Base-by-base conservation (phyloP, 345 rosid species). In the Gossypium sturtianum region DNA sequence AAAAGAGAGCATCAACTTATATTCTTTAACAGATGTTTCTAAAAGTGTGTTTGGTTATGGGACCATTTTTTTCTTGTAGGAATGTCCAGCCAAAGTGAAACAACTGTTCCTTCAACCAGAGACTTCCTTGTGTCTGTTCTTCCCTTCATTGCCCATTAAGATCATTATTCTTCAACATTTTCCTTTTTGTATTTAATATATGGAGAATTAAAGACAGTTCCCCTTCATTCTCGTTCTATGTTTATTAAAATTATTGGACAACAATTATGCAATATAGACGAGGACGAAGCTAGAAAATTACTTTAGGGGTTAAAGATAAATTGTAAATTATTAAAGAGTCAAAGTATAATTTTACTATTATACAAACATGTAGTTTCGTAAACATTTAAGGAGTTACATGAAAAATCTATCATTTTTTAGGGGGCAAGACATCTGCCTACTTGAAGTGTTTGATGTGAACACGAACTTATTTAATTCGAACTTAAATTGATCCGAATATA, bases 41-140 rank as follows among this genome's bases (percentile, higher is more conserved):
- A 58, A 80, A 59, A 34, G 41, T 34, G 75, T 47, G 47, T 72
- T 62, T 54, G 7, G 20, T 71, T 71, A 67, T 51, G 85, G 85
- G 87, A 81, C 86, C 85, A 62, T 70, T 75, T 57, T 16, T 4
- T 67, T 66, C 76, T 70, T 75, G 58, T n/a, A 27, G 77, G 74
- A 72, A 74, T 87, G 87, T 82, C 85, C 6, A 22, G 58, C 71
- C 57, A 85, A 87, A 82, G 87, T 59, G 80, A 77, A 66, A 74
- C 88, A 34, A 78, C 4, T 25, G 45, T 70, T 70, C 77, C 84
- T 75, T 23, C 76, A 52, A 82, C 77, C 58, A 38, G 38, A 72
- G 58, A 43, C 77, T 81, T 75, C 62, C 17, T 49, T 54, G 56
- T 77, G 15, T 52, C 43, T 75, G 62, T 70, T 27, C 29, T 74